Percentiles rank a stretch among this genome's conserved stretches.
Evolutionary conservation across 306 rosid species (phyloP).

Genomic region (Oxytropis ochrocephala): DNA sequence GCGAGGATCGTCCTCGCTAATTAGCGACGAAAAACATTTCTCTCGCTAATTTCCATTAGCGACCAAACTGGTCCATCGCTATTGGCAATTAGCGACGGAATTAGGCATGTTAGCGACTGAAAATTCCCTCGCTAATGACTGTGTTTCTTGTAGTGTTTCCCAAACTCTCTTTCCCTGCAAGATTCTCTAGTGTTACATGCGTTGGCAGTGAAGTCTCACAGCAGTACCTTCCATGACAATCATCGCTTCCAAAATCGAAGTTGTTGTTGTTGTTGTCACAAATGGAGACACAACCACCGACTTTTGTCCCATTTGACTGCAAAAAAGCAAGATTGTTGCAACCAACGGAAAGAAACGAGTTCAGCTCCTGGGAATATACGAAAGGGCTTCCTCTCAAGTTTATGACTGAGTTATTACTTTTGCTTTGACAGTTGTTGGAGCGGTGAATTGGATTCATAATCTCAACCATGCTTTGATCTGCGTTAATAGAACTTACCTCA

Average conservation of each 20-base stretch:
- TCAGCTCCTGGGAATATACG: neutral
- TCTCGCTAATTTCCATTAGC: too few species aligned
- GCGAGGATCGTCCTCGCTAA: too few species aligned
- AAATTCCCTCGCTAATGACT: too few species aligned
- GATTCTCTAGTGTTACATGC: neutral
- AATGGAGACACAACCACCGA: constrained; percentile 28
- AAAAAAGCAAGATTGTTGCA: constrained; percentile 19
- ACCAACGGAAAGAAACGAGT: constrained; percentile 16
- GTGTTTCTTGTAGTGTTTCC: too few species aligned
- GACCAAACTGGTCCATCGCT: too few species aligned
- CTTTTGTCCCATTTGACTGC: neutral
- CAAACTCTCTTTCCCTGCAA: too few species aligned
- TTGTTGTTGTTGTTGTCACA: constrained; percentile 14
- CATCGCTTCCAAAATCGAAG: neutral
- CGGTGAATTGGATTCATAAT: constrained; percentile 16
- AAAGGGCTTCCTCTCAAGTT: constrained; percentile 28
- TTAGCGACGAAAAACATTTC: too few species aligned
- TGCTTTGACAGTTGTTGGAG: neutral
- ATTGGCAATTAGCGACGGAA: too few species aligned
- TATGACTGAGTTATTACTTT: neutral
- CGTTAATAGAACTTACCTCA: neutral
- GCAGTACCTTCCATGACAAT: constrained; percentile 15
- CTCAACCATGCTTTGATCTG: neutral
- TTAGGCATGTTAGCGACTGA: too few species aligned
- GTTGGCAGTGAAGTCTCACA: constrained; percentile 11